Base-by-base conservation (phyloP, 352 stramenopile species). In the Peronosclerospora sorghi region DNA sequence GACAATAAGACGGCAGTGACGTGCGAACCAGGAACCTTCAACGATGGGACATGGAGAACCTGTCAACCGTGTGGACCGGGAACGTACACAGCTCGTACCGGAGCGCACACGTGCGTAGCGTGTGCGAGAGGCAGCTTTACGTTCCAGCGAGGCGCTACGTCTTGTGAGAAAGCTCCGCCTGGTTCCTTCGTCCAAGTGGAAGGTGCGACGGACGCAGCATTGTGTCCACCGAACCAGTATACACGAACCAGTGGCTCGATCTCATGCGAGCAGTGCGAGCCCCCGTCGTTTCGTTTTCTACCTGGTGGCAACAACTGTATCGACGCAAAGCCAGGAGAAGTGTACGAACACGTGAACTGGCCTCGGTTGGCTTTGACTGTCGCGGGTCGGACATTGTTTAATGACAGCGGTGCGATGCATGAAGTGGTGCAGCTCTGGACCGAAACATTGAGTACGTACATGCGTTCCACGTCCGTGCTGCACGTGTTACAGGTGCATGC, bases 261-360 rank as follows among this genome's bases (percentile, higher is more conserved):
- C 4, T 13, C n/a, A 5, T 84, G 72, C 24, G 35, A 48, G 23
- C 38, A 17, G 8, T 84, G 68, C 29, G 30, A 45, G 7, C 1
- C 15, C 1, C 50, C 54, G 32, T 54, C 63, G 0, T 65, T 61
- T 19, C 64, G 54, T 19, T 52, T 73, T 15, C 27, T 77, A 14
- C 48, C 56, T 39, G 65, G 65, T 19, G 53, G 52, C 4, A 18
- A 29, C 10, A 27, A 45, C 12, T 83, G 71, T 38, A 49, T 44
- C 12, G 2, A 41, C 29, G 48, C 66, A 4, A 45, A 41, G 4
- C 24, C 38, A 35, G 71, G 71, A 18, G 65, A 81, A 40, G 51
- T 79, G 8, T 57, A 73, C 32, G 62, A 81, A 19, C 24, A 46
- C 5, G 53, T 77, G 20, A 28, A 57, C 24, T 74, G 64, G 64